Percentiles rank a stretch among this genome's conserved stretches.
Evolutionary conservation across 306 rosid species (phyloP).

Genomic region (Ochetophila trinervis): DNA sequence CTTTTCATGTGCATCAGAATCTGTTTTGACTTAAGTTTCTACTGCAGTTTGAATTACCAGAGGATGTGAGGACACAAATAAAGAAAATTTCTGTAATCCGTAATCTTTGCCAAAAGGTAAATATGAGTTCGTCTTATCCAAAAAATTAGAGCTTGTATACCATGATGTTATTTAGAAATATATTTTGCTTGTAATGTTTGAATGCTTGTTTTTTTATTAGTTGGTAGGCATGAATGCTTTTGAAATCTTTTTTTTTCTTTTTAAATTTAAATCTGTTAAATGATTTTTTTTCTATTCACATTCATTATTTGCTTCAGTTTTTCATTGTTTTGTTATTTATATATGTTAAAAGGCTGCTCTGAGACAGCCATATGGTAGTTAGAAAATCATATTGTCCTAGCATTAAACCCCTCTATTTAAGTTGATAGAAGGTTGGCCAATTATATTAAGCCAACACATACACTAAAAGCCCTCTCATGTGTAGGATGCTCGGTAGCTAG

Average conservation of each 20-base stretch:
- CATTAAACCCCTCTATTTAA: too few species aligned
- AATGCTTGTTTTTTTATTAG: background rate
- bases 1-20: slow-evolving; percentile 4
- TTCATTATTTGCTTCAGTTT: background rate
- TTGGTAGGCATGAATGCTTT: background rate
- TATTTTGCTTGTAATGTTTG: background rate
- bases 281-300: background rate
- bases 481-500: too few species aligned
- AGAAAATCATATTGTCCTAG: background rate
- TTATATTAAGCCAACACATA: too few species aligned
- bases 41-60: slow-evolving; percentile 76
- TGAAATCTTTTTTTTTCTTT: background rate
- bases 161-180: background rate
- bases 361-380: background rate
- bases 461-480: too few species aligned
- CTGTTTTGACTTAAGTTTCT: slow-evolving; percentile 14
- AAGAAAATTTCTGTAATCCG: slow-evolving; percentile 84
- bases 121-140: slow-evolving; percentile 15
- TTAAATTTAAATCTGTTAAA: too few species aligned
- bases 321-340: background rate
- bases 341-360: background rate
- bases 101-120: slow-evolving; percentile 88
- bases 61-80: slow-evolving; percentile 59
- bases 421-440: too few species aligned
- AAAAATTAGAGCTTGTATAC: slow-evolving; percentile 14